A percentile compares a stretch with the other conserved stretches of the same genome.
phyloP scores from a whole-genome alignment of 345 rosid species.

The Citrus cavaleriei region DNA sequence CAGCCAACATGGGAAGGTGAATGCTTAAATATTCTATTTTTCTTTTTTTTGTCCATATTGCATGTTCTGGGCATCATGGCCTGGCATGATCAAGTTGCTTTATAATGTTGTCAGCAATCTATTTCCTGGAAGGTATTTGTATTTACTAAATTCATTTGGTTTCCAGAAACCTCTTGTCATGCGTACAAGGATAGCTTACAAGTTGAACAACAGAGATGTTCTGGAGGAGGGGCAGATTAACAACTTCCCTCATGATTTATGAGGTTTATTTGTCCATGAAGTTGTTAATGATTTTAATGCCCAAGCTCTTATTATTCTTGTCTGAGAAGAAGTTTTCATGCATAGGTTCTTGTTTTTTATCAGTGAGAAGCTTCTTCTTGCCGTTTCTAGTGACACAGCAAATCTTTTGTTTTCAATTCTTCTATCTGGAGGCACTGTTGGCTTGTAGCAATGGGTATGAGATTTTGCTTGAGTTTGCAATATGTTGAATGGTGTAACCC shows the following conservation, averaged over 20 bases:
- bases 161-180: conserved; percentile 90
- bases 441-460: conserved; percentile 22
- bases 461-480: conserved; percentile 25
- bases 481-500: conserved; percentile 15
- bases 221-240: conserved; percentile 93
- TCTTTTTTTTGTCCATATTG: neutral
- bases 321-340: conserved; percentile 16
- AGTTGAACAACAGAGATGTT: conserved; percentile 64
- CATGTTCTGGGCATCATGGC: neutral
- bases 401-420: conserved; percentile 19
- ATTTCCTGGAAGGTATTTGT: neutral
- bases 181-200: conserved; percentile 90
- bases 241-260: conserved; percentile 80
- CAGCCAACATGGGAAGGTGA: conserved; percentile 98
- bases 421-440: conserved; percentile 18
- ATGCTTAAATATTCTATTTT: neutral
- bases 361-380: conserved; percentile 20
- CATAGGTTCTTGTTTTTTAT: conserved; percentile 4
- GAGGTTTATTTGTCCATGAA: conserved; percentile 28
- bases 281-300: conserved; percentile 9
- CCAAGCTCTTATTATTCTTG: conserved; percentile 11
- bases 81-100: neutral
- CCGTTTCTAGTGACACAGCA: conserved; percentile 30
- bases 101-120: neutral
- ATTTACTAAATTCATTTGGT: conserved; percentile 13